Conservation (phyloP, 169 alveolate genomes). For the Plasmodium ovale region DNA sequence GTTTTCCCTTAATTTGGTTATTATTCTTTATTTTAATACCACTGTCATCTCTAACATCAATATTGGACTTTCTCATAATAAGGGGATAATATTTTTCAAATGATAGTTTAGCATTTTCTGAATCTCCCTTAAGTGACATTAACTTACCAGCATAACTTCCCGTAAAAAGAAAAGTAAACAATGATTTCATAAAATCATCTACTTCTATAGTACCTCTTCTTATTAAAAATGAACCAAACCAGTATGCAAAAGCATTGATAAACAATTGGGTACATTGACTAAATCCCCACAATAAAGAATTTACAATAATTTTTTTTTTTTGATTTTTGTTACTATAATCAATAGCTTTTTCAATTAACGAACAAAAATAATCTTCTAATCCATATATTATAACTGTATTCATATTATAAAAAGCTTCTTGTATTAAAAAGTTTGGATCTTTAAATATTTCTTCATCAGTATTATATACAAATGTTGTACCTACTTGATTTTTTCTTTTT, state of each 20-base stretch:
- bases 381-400: slow-evolving; percentile 52
- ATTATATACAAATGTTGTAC: background rate
- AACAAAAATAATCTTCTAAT: slow-evolving; percentile 63
- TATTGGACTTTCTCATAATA: slow-evolving; percentile 40
- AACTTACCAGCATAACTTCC: slow-evolving; percentile 76
- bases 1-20: slow-evolving; percentile 19
- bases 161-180: slow-evolving; percentile 70
- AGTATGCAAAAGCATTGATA: slow-evolving; percentile 60
- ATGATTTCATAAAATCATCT: slow-evolving; percentile 56
- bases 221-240: slow-evolving; percentile 73
- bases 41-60: slow-evolving; percentile 59
- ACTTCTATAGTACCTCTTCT: slow-evolving; percentile 21
- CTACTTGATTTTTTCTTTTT: background rate
- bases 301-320: slow-evolving; percentile 15
- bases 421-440: slow-evolving; percentile 51
- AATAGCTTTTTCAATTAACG: slow-evolving; percentile 45
- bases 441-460: slow-evolving; percentile 68
- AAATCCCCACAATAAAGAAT: slow-evolving; percentile 65
- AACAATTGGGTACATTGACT: slow-evolving; percentile 71
- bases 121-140: slow-evolving; percentile 63
- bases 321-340: slow-evolving; percentile 22
- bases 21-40: slow-evolving; percentile 62
- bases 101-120: slow-evolving; percentile 49
- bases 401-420: slow-evolving; percentile 73
- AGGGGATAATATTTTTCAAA: slow-evolving; percentile 70